Percentiles rank a stretch among this genome's conserved stretches.
Conservation (phyloP, 2,329 filamentous ascomycete genomes). For the Pseudogymnoascus sp. region DNA sequence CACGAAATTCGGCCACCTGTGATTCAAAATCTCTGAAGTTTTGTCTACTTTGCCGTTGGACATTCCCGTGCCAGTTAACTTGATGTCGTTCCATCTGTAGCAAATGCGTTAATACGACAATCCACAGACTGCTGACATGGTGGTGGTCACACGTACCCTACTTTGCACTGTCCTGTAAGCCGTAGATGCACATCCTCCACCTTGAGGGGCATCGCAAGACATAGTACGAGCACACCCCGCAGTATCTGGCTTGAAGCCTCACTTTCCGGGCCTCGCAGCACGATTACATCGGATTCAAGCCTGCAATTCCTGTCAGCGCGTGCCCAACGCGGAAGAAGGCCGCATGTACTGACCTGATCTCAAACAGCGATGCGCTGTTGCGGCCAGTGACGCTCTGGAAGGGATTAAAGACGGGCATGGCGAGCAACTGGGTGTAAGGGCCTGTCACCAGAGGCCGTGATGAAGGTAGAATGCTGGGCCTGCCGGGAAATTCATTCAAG, state of each 20-base stretch:
- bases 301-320: slow-evolving; percentile 35
- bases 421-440: slow-evolving; percentile 1
- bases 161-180: slow-evolving; percentile 60
- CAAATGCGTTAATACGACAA: neutral
- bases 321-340: slow-evolving; percentile 9
- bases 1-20: slow-evolving; percentile 62
- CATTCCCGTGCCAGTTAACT: slow-evolving; percentile 49
- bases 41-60: slow-evolving; percentile 53
- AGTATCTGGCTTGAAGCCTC: slow-evolving; percentile 70
- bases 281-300: slow-evolving; percentile 69
- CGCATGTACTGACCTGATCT: slow-evolving; percentile 28
- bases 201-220: slow-evolving; percentile 59
- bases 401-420: slow-evolving; percentile 29
- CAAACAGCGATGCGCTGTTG: slow-evolving; percentile 29
- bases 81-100: slow-evolving; percentile 44
- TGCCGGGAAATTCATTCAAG: slow-evolving; percentile 3
- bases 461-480: neutral
- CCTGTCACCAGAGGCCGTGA: slow-evolving; percentile 1
- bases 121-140: neutral
- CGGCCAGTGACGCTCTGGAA: slow-evolving; percentile 28
- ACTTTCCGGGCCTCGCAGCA: slow-evolving; percentile 66
- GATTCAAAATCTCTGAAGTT: slow-evolving; percentile 54
- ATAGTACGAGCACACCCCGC: slow-evolving; percentile 67
- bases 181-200: slow-evolving; percentile 68
- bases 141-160: slow-evolving; percentile 49